Evolutionary conservation across 139 green algal genomes (phyloP), one percentile per base, ranked within the genome.

Genomic region (Monoraphidium neglectum): DNA sequence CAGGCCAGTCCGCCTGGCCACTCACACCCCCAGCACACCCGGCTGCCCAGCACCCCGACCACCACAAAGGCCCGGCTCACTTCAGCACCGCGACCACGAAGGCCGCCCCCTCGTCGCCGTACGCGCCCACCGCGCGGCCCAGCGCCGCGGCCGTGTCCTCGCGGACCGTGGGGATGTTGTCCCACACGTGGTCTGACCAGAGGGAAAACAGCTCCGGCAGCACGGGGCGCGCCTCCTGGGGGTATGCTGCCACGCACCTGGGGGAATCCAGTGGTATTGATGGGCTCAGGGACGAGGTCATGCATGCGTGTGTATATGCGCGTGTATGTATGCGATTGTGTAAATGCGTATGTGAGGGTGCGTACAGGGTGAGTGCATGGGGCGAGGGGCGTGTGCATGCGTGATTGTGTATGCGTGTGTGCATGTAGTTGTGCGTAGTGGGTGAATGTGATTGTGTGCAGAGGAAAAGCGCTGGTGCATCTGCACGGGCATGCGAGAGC

Each of bases 141-240:
- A 97, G 68, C 28, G 93, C 93, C 15, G 85, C 70, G 2, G 91
- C 92, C 10, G 79, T 87, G 76, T 94, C 87, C 74, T 93, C 87
- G 1, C 94, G 83, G 60, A 98, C 93, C 3, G 87, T 93, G 46
- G 82, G 88, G n/a, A 97, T 91, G 86, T 97, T 97, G 83, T 98
- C 95, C 76, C 86, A 86, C 59, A 98, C 86, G 77, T 96, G 92
- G 10, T 84, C 86, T 38, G 92, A 74, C 95, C 94, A 98, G 38
- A 97, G 77, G 0, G 73, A 43, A 36, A 88, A 91, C 36, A 98
- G 79, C 76, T 95, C 82, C 16, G 75, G 69, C 30, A 92, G 68
- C 12, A 86, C 64, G 21, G 80, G 59, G 1, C 54, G 28, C 6
- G 84, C 81, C 43, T 90, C 86, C 10, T 88, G 81, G 1, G 92